These are phyloP conservation scores for Talaromyces piceae DNA, from an alignment of 2,329 filamentous ascomycete genomes.

Conservation along the genomic window DNA sequence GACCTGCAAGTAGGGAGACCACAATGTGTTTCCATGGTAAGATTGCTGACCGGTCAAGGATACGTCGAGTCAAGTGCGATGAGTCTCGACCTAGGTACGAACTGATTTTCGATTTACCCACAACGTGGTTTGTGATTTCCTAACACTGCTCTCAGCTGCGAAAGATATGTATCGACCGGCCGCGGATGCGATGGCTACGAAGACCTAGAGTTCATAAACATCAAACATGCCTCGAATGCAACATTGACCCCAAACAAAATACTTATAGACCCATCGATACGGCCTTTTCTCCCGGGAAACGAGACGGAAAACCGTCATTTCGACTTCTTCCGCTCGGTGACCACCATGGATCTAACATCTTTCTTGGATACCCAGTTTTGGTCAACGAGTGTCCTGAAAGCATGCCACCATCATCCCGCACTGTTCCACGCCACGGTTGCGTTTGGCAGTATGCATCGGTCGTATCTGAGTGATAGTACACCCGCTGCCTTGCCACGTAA, in stretches of 20 bases:
- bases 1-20: slow-evolving; percentile 8
- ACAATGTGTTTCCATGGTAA: background rate
- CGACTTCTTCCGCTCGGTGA: slow-evolving; percentile 9
- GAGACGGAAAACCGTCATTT: slow-evolving; percentile 7
- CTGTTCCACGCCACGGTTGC: slow-evolving; percentile 9
- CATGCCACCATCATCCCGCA: slow-evolving; percentile 9
- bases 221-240: background rate
- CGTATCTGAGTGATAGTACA: slow-evolving; percentile 6
- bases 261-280: background rate
- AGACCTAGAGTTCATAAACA: background rate
- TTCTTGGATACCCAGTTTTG: slow-evolving; percentile 7
- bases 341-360: slow-evolving; percentile 1
- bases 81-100: slow-evolving; percentile 7
- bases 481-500: slow-evolving; percentile 3
- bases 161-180: slow-evolving; percentile 7
- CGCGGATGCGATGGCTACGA: slow-evolving; percentile 11
- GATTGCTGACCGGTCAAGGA: background rate
- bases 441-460: slow-evolving; percentile 8
- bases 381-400: slow-evolving; percentile 3
- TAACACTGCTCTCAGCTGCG: slow-evolving; percentile 3
- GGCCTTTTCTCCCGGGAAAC: background rate
- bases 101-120: background rate
- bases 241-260: background rate
- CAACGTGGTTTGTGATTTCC: background rate
- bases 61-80: slow-evolving; percentile 11